Evolutionary conservation across 768 basidiomycete species (phyloP), one percentile per base, ranked within the genome.

Genomic region (Flagelloscypha sp.): DNA sequence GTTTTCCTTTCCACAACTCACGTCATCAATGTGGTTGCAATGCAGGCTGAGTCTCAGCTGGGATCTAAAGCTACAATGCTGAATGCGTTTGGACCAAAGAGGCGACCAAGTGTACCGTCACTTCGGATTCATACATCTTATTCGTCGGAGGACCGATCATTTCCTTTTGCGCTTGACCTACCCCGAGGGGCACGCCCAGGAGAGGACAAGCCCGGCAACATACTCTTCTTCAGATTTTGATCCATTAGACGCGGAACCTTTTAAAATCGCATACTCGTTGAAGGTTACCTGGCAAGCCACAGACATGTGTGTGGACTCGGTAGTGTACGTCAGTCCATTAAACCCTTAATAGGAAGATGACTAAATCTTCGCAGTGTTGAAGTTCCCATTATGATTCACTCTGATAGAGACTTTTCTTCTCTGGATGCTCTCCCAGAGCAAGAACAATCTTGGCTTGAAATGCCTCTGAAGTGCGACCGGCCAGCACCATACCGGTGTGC

Each of bases 401-500:
- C 74, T 4, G 77, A 79, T 34, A 45, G 55, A 1, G 78, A 76
- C 43, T 76, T 76, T 42, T 71, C 74, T 35, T 77, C 75, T 2
- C 45, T 65, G 15, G 77, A 79, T 46, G 71, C 68, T 21, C 51
- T 58, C 2, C 37, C 54, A 9, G 49, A 58, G 25, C 55, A 65
- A 33, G 59, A 66, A 3, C 65, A 68, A 25, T 69, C 72, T 0
- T 85, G 83, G 82, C 47, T 82, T 15, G 83, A 84, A 52, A 70
- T 79, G 54, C 74, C 79, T 23, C 55, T 85, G 27, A 68, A 64
- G 37, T 59, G 74, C 2, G 80, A 83, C 47, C 69, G 79, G 17
- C 65, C 66, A 0, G 65, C 82, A 16, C 74, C 80, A 3, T 75
- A 79, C 50, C 68, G 65, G 24, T 81, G 78, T 52, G 80, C 75